Conservation (phyloP, 306 rosid genomes). For the Styphnolobium japonicum region DNA sequence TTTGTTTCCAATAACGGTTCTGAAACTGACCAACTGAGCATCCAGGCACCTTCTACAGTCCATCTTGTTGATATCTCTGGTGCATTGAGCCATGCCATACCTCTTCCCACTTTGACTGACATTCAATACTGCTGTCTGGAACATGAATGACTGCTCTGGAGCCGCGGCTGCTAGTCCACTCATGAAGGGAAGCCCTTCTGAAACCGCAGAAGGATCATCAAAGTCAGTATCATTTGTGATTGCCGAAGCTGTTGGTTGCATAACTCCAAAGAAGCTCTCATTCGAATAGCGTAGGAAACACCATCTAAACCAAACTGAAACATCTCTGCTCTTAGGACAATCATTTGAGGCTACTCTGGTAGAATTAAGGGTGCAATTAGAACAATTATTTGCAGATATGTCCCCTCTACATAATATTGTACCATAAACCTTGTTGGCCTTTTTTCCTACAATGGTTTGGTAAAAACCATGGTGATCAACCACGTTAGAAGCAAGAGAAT, state of each 20-base stretch:
- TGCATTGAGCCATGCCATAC: constrained; percentile 70
- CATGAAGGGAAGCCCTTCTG: constrained; percentile 45
- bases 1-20: constrained; percentile 43
- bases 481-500: constrained; percentile 38
- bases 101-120: constrained; percentile 46
- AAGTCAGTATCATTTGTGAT: constrained; percentile 45
- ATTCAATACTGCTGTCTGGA: constrained; percentile 31
- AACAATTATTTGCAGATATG: constrained; percentile 36
- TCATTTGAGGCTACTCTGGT: constrained; percentile 25
- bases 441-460: constrained; percentile 33
- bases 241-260: constrained; percentile 34
- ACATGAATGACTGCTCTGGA: constrained; percentile 35
- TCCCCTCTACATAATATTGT: constrained; percentile 52
- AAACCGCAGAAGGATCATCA: constrained; percentile 42
- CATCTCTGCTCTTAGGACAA: constrained; percentile 44
- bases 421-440: constrained; percentile 40
- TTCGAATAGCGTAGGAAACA: constrained; percentile 53
- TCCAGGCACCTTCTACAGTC: constrained; percentile 49
- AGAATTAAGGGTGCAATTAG: constrained; percentile 38
- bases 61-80: constrained; percentile 42
- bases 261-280: constrained; percentile 34
- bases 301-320: constrained; percentile 47
- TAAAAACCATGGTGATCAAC: constrained; percentile 44
- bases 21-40: constrained; percentile 38
- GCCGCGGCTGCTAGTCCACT: constrained; percentile 31